These are phyloP conservation scores for Fusarium agapanthi DNA, from an alignment of 2,329 filamentous ascomycete genomes.

Conservation along the genomic window DNA sequence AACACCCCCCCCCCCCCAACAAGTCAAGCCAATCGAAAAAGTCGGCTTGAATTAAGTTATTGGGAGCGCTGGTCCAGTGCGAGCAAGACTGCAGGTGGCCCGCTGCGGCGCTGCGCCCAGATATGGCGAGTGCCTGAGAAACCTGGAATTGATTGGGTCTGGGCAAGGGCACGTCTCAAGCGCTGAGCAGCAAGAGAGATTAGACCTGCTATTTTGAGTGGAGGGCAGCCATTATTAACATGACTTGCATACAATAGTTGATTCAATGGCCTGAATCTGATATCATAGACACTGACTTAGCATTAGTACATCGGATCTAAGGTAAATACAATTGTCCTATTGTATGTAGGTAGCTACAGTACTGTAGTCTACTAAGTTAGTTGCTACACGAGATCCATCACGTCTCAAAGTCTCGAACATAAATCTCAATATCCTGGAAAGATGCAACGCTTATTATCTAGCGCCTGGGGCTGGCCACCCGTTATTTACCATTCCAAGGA, in stretches of 20 bases:
- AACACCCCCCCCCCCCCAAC: too few species aligned
- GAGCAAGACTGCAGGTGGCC: slow-evolving; percentile 16
- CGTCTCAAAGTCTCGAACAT: slow-evolving; percentile 7
- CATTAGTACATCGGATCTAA: slow-evolving; percentile 1
- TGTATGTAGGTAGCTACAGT: background rate
- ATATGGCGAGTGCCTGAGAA: slow-evolving; percentile 15
- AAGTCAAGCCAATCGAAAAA: too few species aligned
- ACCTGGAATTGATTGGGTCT: slow-evolving; percentile 38
- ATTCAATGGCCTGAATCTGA: slow-evolving; percentile 25
- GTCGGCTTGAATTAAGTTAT: too few species aligned
- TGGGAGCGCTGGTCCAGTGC: too few species aligned
- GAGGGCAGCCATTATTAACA: slow-evolving; percentile 32
- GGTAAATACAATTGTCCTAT: background rate
- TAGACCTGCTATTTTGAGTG: slow-evolving; percentile 39
- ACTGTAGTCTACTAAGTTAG: background rate
- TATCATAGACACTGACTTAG: slow-evolving; percentile 25
- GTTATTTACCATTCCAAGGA: slow-evolving; percentile 39
- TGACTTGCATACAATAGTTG: slow-evolving; percentile 40
- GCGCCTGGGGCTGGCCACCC: slow-evolving; percentile 35
- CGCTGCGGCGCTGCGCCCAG: slow-evolving; percentile 25
- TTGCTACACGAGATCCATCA: slow-evolving; percentile 18
- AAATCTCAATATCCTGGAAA: slow-evolving; percentile 14
- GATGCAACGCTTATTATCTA: slow-evolving; percentile 25
- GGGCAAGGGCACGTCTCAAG: slow-evolving; percentile 35
- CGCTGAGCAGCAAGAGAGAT: slow-evolving; percentile 39